These are phyloP conservation scores for Cordyceps pruinosa DNA, from an alignment of 2,329 filamentous ascomycete genomes.

Conservation along the genomic window DNA sequence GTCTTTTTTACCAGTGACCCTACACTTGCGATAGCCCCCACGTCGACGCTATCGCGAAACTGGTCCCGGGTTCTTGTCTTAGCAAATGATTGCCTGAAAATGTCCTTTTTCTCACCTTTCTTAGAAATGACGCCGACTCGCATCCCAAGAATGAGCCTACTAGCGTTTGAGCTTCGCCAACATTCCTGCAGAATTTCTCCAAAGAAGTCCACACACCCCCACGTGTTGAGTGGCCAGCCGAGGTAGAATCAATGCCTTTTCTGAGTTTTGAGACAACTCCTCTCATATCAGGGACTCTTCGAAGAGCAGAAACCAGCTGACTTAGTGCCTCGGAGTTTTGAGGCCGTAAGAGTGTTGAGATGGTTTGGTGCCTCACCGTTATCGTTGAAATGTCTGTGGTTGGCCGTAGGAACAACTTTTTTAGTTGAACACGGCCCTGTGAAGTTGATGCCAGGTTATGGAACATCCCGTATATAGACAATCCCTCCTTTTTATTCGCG, in stretches of 20 bases:
- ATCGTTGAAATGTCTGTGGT: conserved; percentile 63
- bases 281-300: conserved; percentile 69
- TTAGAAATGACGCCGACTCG: neutral
- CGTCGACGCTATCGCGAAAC: neutral
- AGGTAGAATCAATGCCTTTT: conserved; percentile 62
- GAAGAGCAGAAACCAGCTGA: conserved; percentile 54
- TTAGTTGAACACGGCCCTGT: conserved; percentile 67
- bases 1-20: conserved; percentile 56
- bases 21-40: neutral
- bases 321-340: conserved; percentile 56
- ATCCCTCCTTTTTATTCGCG: conserved; percentile 58
- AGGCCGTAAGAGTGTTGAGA: conserved; percentile 57
- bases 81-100: neutral
- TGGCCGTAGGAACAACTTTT: conserved; percentile 77
- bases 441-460: conserved; percentile 66
- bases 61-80: neutral
- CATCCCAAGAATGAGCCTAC: neutral
- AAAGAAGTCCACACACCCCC: conserved; percentile 69
- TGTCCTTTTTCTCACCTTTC: neutral
- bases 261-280: conserved; percentile 61
- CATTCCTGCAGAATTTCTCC: conserved; percentile 60
- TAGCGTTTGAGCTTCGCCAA: conserved; percentile 52
- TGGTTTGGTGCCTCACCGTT: conserved; percentile 61
- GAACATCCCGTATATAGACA: conserved; percentile 81
- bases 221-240: conserved; percentile 45